Conservation (phyloP, 768 basidiomycete genomes). For the Galerina sulciceps region DNA sequence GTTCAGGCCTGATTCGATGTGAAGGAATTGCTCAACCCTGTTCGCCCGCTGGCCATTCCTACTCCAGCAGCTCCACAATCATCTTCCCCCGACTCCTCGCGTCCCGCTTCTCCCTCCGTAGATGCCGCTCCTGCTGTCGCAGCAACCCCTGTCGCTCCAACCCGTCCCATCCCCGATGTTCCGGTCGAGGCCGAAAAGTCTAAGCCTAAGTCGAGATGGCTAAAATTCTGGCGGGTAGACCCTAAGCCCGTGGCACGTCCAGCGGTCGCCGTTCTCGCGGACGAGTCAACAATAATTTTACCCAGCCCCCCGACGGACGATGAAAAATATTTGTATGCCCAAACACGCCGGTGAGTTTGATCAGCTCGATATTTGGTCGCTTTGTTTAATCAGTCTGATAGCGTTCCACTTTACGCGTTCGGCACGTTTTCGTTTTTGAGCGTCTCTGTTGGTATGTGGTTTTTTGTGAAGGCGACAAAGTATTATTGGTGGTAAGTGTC, state of each 20-base stretch:
- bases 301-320: too few relatives aligned
- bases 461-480: constrained; percentile 25
- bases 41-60: constrained; percentile 10
- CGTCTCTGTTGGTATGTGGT: constrained; percentile 31
- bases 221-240: too few relatives aligned
- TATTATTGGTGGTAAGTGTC: constrained; percentile 28
- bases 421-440: constrained; percentile 30
- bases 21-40: constrained; percentile 15
- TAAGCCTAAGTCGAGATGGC: too few relatives aligned
- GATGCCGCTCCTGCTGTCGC: not conserved
- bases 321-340: constrained; percentile 13
- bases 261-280: too few relatives aligned
- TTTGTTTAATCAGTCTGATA: not conserved
- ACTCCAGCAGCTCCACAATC: constrained; percentile 1
- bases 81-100: not conserved
- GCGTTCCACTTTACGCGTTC: constrained; percentile 26
- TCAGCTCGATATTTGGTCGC: not conserved
- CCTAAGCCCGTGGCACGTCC: too few relatives aligned
- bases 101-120: not conserved
- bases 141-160: too few relatives aligned
- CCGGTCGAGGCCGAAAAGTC: too few relatives aligned
- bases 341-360: constrained; percentile 20
- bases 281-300: too few relatives aligned
- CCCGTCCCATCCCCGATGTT: too few relatives aligned
- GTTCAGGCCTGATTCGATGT: not conserved